Base-by-base conservation (phyloP, 1,139 yeast genomes). In the Debaryomyces psychrophilus region DNA sequence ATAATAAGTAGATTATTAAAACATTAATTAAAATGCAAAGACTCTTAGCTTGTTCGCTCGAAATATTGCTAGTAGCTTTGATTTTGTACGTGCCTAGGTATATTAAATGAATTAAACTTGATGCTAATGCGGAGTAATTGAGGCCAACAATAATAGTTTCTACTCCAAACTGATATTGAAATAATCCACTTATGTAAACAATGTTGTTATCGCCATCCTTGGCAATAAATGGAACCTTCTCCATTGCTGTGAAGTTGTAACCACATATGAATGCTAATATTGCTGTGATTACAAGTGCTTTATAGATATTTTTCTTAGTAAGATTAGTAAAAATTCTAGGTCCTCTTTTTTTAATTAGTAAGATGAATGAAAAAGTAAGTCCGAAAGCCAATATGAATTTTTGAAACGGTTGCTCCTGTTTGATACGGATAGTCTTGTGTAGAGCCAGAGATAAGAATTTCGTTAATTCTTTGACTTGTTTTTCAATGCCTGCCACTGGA, bases 151-250 rank as follows among this genome's bases (percentile, higher is more conserved):
- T 59, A 5, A 80, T 57, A 2, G 83, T 73, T 60, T 87, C 95
- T 4, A 79, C 64, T 1, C 93, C 93, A 62, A 85, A 82, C 61
- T 86, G 93, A 68, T 81, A 82, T 48, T 76, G 79, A 6, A 66
- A 62, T 1, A 87, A 89, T 5, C 89, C 89, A 52, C 87, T 77
- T 43, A 83, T 78, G 53, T 69, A 73, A 61, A 85, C 73, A 31
- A 81, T 63, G 5, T 69, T 64, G 5, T 80, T 78, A 1, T 73
- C 53, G 8, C 76, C 77, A 54, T 73, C 68, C 45, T 69, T 69
- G 1, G 86, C 82, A n/a, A 86, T 55, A 45, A 87, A 81, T 2
- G 92, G 90, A 1, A 82, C 80, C 2, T 74, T 74, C 52, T 81
- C 72, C 47, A 83, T 82, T 25, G 77, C 64, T 1, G 87, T 77